phyloP scores from a whole-genome alignment of 2,329 filamentous ascomycete species.

The Immersiporthe knoxdaviesiana region DNA sequence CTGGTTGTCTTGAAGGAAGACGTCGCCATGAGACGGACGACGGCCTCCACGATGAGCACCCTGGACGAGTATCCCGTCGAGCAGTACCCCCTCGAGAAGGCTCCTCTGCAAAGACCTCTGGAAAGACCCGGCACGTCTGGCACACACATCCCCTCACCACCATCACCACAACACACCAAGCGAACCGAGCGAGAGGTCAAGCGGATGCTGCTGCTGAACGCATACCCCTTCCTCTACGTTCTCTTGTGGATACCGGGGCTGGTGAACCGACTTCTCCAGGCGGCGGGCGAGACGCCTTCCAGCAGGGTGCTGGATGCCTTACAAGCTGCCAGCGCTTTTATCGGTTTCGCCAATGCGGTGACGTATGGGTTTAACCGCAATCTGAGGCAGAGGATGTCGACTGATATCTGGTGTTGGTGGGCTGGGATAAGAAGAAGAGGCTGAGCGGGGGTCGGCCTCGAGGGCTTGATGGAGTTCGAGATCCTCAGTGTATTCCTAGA shows the following conservation, averaged over 20 bases:
- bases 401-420: not conserved
- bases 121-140: not conserved
- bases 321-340: constrained; percentile 42
- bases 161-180: constrained; percentile 22
- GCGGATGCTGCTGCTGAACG: constrained; percentile 42
- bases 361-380: constrained; percentile 39
- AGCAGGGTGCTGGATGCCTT: constrained; percentile 31
- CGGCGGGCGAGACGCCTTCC: constrained; percentile 30
- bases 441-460: not conserved
- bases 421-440: constrained; percentile 1
- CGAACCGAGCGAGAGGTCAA: constrained; percentile 34
- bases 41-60: not conserved
- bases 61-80: not conserved
- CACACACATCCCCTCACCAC: constrained; percentile 15
- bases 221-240: constrained; percentile 43
- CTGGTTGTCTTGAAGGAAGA: not conserved
- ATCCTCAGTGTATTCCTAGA: not conserved
- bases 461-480: not conserved
- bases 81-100: constrained; percentile 10
- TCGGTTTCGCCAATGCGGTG: constrained; percentile 43
- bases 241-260: constrained; percentile 44
- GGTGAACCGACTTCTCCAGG: constrained; percentile 40
- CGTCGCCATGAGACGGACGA: not conserved
- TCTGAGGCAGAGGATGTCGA: constrained; percentile 11
- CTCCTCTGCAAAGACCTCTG: constrained; percentile 27